Evolutionary conservation across 163 green algal species (phyloP).

Genomic region (Scenedesmus sp.): DNA sequence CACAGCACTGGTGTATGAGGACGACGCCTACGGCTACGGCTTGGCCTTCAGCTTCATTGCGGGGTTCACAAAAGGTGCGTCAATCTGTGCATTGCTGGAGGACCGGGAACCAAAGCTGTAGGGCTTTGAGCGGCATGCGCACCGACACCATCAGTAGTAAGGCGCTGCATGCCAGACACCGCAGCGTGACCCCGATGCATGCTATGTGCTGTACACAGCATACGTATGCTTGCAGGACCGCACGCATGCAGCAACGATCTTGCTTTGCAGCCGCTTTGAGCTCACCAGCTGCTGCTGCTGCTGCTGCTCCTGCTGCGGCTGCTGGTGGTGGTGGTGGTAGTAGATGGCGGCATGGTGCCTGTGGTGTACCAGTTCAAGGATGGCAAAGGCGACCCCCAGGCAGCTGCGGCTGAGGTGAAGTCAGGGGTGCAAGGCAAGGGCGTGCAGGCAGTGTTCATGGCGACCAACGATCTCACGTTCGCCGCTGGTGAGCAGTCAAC

Average conservation of each 20-base stretch:
- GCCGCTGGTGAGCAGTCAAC: constrained; percentile 3
- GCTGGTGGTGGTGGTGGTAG: background rate
- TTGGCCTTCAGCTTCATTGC: constrained; percentile 53
- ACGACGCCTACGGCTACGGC: constrained; percentile 38
- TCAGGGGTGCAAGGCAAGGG: background rate
- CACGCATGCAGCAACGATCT: too few species aligned
- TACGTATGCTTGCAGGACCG: too few species aligned
- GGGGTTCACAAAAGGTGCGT: constrained; percentile 26
- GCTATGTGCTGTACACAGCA: too few species aligned
- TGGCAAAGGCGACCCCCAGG: background rate
- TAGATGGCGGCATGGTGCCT: constrained; percentile 14
- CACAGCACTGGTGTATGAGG: constrained; percentile 21
- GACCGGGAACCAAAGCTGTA: too few species aligned
- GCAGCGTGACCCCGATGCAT: too few species aligned
- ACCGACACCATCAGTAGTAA: too few species aligned
- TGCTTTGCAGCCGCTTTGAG: background rate
- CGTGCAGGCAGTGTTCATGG: constrained; percentile 32
- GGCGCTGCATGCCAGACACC: too few species aligned
- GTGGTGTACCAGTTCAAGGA: constrained; percentile 9
- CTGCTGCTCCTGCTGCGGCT: background rate
- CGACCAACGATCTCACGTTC: constrained; percentile 35
- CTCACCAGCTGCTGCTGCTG: background rate
- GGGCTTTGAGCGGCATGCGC: too few species aligned
- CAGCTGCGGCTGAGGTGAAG: background rate
- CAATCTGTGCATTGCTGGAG: background rate